Evolutionary conservation across 1,139 yeast genomes (phyloP), one percentile per base, ranked within the genome.

Genomic region (Saccharomyces pastorianus): DNA sequence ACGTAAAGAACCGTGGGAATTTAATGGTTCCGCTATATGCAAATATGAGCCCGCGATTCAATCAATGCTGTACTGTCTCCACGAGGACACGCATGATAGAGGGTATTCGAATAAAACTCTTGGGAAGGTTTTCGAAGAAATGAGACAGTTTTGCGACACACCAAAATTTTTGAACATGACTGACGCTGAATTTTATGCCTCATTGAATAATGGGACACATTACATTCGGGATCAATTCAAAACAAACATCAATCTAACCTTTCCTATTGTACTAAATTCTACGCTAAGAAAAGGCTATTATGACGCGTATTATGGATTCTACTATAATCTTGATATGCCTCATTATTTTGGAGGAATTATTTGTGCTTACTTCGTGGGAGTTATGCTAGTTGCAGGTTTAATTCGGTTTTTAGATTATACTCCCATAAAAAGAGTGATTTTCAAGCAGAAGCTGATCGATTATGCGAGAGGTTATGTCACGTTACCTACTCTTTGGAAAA

Each of bases 31-130:
- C 9, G 42, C 60, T 8, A 27, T 61, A 5, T 63, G n/a, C n/a
- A n/a, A n/a, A n/a, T 63, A 60, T 48, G 55, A 52, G 29, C 64
- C 64, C 1, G 65, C 66, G 5, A 56, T 62, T 17, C 61, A 56
- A 34, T 58, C 64, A 9, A 59, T 61, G 63, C 44, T 60, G 1
- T 38, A 53, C 6, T 63, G 66, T 49, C 55, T 62, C 4, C 48
- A 54, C 46, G 61, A 59, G 29, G 55, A 60, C 44, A 32, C 59
- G 25, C 25, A 28, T 4, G 59, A 58, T 11, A 31, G 41, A 20
- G 47, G 47, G 25, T 47, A 49, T 8, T 38, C 49, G 7, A 42
- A 51, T n/a, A n/a, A 25, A 13, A 34, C 49, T 1, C 60, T 61
- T 46, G 56, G 3, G 23, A 20, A 20, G 23, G 23, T 2, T 20